Evolutionary conservation across 192 early-diverging fungal species (phyloP), one percentile per base, ranked within the genome.

Genomic region (Podila epigama): DNA sequence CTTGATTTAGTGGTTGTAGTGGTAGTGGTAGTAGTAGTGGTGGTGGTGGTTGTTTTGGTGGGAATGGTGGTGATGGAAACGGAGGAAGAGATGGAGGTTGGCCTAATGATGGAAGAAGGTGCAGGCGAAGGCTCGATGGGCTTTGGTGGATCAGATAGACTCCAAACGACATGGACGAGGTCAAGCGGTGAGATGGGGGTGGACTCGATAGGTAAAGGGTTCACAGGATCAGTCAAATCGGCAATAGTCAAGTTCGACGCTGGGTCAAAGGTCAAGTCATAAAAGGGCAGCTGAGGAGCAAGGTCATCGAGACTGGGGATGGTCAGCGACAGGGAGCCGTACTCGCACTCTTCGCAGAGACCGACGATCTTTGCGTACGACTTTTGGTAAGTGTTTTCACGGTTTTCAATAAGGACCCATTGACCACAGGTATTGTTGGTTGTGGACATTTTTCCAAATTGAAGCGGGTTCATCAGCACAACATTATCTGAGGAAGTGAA

Each of bases 381-480:
- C 32, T 63, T 60, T 18, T 68, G 64, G 18, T 50, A 8, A 0
- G 65, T 75, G 54, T 75, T 75, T 51, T 67, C 60, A n/a, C 72
- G 64, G 59, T 75, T 75, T 13, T 67, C 64, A 54, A 75, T 36
- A 15, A 55, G 35, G 54, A 75, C 61, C 72, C 72, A 75, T 50
- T 75, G 35, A 32, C 72, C 72, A 48, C 72, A 75, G n/a, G 72
- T 75, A 2, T 64, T 57, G 53, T 75, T 75, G 11, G 40, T 35
- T 4, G 65, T 51, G 1, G 39, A 57, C 42, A 58, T n/a, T 12
- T 67, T 32, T 27, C 72, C 72, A n/a, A 68, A 75, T 28, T 75
- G 72, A 27, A 75, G 72, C 8, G 72, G 48, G 48, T 75, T 75
- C 66, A 77, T 68, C 34, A 77, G 56, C 13, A 59, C 73, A 18